Evolutionary conservation across 306 rosid species (phyloP), one percentile per base, ranked within the genome.

Genomic region (Chamaecrista fasciculata): DNA sequence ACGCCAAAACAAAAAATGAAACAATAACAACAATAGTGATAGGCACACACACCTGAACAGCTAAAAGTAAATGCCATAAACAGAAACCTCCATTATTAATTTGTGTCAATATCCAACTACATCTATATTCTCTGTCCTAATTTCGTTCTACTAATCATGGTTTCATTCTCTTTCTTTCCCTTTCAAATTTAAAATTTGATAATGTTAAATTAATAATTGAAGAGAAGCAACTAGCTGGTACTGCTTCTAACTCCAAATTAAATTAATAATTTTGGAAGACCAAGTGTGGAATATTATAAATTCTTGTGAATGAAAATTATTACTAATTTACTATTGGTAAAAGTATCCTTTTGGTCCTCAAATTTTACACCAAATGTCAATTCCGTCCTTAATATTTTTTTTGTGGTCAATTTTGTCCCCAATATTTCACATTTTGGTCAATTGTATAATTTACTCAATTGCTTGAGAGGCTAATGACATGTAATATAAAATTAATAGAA

Each of bases 61-160:
- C 46, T 34, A 46, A 66, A 67, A 55, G 67, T 49, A 65, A 74
- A 69, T 48, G 67, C 5, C 43, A 66, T 23, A 20, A 78, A 28
- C 77, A 66, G 73, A 63, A 67, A 74, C 47, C 69, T 77, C 82
- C 78, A 73, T 60, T 44, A n/a, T n/a, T n/a, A n/a, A n/a, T n/a
- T n/a, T 56, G 49, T 40, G 77, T 68, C 74, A 67, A 18, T 74
- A 55, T 51, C 63, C 67, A 63, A 55, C 28, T 42, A 18, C 15
- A 28, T 8, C 1, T n/a, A 3, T 56, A 5, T 2, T 14, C 29
- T 58, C 19, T 0, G 26, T 57, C 16, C 43, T 1, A 71, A 48
- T 18, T 59, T 8, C 36, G 19, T 46, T 69, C 28, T 39, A 50
- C 11, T 29, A 42, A 65, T 75, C 56, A 73, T 49, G 57, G n/a